Evolutionary conservation across 306 rosid genomes (phyloP).

Genomic region (Acacia confusa): DNA sequence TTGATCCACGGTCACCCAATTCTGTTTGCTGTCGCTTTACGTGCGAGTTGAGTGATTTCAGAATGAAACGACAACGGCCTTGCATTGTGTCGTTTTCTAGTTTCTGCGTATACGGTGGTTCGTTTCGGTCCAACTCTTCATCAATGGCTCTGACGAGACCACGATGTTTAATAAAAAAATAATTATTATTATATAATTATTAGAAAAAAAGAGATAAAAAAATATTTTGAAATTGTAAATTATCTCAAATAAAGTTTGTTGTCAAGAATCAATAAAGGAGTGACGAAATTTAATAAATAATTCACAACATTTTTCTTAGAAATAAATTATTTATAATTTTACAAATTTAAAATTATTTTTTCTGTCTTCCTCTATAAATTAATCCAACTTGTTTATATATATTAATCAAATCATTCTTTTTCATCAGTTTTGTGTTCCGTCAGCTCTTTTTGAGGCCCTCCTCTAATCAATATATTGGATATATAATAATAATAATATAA

Average conservation of each 20-base stretch:
- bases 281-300: no score
- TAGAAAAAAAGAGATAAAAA: no score
- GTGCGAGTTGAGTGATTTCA: constrained; percentile 16
- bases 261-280: no score
- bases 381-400: neutral
- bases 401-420: neutral
- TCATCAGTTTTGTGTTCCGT: neutral
- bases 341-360: no score
- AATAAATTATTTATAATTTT: no score
- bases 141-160: neutral
- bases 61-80: constrained; percentile 29
- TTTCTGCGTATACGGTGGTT: constrained; percentile 11
- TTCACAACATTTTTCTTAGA: no score
- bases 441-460: neutral
- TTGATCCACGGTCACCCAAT: neutral
- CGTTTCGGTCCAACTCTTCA: constrained; percentile 1
- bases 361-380: no score
- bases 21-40: neutral
- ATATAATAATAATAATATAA: neutral
- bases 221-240: no score
- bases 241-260: no score
- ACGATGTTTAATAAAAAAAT: neutral
- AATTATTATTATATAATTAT: no score
- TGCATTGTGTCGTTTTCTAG: constrained; percentile 24
- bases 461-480: neutral